phyloP scores from a whole-genome alignment of 495 filamentous ascomycete genomes.

The Penicillium herquei region DNA sequence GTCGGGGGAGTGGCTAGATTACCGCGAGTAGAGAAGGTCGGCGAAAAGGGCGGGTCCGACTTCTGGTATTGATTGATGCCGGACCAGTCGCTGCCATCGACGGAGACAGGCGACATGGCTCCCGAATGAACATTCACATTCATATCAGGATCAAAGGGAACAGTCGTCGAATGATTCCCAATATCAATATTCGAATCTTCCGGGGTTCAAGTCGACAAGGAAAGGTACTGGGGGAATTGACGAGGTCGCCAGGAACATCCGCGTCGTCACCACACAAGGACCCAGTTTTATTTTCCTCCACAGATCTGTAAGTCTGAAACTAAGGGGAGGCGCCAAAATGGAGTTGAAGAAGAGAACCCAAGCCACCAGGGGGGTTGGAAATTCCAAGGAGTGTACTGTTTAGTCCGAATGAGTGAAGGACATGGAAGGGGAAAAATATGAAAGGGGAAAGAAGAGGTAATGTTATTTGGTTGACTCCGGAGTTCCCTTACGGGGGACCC shows the following conservation, averaged over 20 bases:
- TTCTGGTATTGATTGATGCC: slow-evolving; percentile 70
- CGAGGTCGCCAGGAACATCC: slow-evolving; percentile 2
- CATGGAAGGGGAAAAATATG: slow-evolving; percentile 3
- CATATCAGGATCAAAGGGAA: slow-evolving; percentile 40
- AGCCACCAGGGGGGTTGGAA: slow-evolving; percentile 1
- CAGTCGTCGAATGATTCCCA: background rate
- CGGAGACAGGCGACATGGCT: slow-evolving; percentile 81
- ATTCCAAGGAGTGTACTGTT: background rate
- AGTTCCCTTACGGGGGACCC: slow-evolving; percentile 16
- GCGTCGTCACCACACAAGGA: slow-evolving; percentile 10
- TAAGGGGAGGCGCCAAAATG: slow-evolving; percentile 11
- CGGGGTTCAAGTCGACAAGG: too few relatives aligned
- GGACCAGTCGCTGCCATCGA: slow-evolving; percentile 85
- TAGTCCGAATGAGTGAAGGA: slow-evolving; percentile 32
- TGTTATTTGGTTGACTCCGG: slow-evolving; percentile 13
- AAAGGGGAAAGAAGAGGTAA: slow-evolving; percentile 22
- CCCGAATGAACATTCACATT: slow-evolving; percentile 63
- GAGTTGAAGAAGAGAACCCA: slow-evolving; percentile 7
- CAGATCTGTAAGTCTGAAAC: slow-evolving; percentile 21
- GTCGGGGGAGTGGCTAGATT: slow-evolving; percentile 69
- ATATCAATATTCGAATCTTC: background rate
- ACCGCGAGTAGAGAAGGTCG: slow-evolving; percentile 54
- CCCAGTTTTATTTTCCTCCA: slow-evolving; percentile 16
- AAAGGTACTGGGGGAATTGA: background rate
- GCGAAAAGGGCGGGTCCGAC: slow-evolving; percentile 54